Conservation (phyloP, 2,329 filamentous ascomycete species). For the Diplodia mutila region DNA sequence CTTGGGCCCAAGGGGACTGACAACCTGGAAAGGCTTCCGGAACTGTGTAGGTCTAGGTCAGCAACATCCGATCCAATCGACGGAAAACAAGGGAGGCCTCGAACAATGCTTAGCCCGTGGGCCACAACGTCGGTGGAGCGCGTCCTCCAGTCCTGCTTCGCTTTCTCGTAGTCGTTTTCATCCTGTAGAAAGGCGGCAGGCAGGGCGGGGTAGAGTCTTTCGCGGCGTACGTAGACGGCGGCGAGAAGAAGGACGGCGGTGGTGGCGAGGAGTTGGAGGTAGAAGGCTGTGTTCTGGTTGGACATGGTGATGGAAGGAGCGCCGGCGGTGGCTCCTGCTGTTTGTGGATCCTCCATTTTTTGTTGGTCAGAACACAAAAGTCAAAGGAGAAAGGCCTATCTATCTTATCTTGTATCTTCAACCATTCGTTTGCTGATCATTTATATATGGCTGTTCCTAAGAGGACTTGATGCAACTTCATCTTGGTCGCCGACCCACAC, state of each 20-base stretch:
- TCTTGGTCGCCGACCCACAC: neutral
- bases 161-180: neutral
- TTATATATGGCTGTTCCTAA: neutral
- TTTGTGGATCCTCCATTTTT: neutral
- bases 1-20: neutral
- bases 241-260: neutral
- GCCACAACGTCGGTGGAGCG: neutral
- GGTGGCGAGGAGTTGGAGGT: neutral
- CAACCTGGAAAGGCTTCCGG: constrained; percentile 6
- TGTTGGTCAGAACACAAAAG: neutral
- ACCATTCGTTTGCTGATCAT: neutral
- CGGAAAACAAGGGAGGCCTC: neutral
- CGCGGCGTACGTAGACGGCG: neutral
- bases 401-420: neutral
- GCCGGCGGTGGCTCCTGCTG: neutral
- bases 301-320: neutral
- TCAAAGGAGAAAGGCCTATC: neutral
- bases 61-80: neutral
- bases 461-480: no score
- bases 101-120: neutral
- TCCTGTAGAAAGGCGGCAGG: neutral
- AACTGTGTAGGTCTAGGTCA: neutral
- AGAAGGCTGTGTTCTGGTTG: neutral
- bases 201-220: neutral
- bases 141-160: neutral